Percentiles rank a stretch among this genome's conserved stretches.
Evolutionary conservation across 2,329 filamentous ascomycete genomes (phyloP).

Genomic region (Pseudocercospora crystallina): DNA sequence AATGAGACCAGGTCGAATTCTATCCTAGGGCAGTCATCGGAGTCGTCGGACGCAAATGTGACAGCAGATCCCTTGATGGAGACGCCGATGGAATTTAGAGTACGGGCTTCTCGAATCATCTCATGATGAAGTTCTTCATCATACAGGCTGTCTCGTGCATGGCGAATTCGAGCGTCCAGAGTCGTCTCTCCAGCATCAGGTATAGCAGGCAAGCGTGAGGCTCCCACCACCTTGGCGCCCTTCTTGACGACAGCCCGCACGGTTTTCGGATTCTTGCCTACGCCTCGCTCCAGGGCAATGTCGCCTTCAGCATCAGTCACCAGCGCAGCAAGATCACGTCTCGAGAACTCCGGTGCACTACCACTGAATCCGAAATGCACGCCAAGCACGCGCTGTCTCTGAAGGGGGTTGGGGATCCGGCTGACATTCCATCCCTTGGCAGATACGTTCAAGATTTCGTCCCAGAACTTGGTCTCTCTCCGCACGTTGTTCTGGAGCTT

Average conservation of each 20-base stretch:
- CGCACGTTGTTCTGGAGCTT: constrained; percentile 74
- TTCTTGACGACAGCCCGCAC: constrained; percentile 68
- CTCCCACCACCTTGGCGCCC: constrained; percentile 59
- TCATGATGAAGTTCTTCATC: constrained; percentile 90
- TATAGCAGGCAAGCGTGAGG: constrained; percentile 41
- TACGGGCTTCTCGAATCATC: constrained; percentile 76
- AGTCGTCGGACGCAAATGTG: constrained; percentile 23
- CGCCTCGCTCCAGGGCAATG: constrained; percentile 69
- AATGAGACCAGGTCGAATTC: constrained; percentile 67
- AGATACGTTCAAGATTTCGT: constrained; percentile 76
- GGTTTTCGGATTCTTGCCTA: constrained; percentile 56
- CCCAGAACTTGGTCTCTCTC: constrained; percentile 85
- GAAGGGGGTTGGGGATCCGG: constrained; percentile 52
- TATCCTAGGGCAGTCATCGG: constrained; percentile 55
- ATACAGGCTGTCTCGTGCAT: constrained; percentile 76
- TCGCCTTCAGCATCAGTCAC: constrained; percentile 71
- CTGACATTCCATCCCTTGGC: constrained; percentile 85
- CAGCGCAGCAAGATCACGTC: constrained; percentile 78
- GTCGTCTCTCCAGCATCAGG: constrained; percentile 53
- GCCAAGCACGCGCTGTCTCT: constrained; percentile 57
- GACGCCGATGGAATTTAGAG: constrained; percentile 69
- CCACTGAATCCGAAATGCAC: constrained; percentile 90
- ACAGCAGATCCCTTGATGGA: constrained; percentile 55
- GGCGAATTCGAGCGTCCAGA: constrained; percentile 67
- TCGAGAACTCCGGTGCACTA: constrained; percentile 58